These are phyloP conservation scores for Castanea crenata DNA, from an alignment of 306 rosid species.

Conservation along the genomic window DNA sequence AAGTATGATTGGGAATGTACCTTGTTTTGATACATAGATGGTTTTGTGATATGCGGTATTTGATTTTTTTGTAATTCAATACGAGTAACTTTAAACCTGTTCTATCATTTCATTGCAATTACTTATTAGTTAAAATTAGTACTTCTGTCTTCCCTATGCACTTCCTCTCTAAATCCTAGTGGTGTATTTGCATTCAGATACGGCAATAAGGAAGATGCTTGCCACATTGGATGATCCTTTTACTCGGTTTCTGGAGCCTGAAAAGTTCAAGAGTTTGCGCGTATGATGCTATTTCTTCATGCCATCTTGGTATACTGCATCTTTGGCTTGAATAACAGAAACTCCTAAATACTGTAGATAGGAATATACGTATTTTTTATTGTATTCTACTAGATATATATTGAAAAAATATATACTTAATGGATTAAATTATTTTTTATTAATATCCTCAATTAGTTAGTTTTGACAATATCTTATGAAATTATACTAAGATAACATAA, in stretches of 20 bases:
- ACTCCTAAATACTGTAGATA: neutral
- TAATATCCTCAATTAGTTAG: no score
- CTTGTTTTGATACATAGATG: neutral
- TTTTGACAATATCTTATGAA: no score
- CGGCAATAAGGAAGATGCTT: constrained; percentile 92
- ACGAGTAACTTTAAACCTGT: neutral
- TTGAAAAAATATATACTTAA: no score
- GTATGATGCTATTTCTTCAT: constrained; percentile 44
- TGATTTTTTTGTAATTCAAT: neutral
- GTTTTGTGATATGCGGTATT: neutral
- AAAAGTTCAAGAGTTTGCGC: constrained; percentile 83
- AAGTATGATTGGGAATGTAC: neutral
- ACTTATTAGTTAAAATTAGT: constrained; percentile 12
- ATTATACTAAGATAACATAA: no score
- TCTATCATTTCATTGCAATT: neutral
- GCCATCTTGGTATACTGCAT: constrained; percentile 8
- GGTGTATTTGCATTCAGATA: constrained; percentile 48
- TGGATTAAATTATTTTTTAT: no score
- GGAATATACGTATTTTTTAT: no score
- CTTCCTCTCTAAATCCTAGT: constrained; percentile 15
- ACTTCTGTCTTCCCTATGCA: constrained; percentile 4
- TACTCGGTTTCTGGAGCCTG: constrained; percentile 94
- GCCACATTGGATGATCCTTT: constrained; percentile 92
- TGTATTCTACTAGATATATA: no score
- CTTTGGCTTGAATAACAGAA: constrained; percentile 22